phyloP scores from a whole-genome alignment of 2,329 filamentous ascomycete species.

The Alternaria hordeiaustralica region DNA sequence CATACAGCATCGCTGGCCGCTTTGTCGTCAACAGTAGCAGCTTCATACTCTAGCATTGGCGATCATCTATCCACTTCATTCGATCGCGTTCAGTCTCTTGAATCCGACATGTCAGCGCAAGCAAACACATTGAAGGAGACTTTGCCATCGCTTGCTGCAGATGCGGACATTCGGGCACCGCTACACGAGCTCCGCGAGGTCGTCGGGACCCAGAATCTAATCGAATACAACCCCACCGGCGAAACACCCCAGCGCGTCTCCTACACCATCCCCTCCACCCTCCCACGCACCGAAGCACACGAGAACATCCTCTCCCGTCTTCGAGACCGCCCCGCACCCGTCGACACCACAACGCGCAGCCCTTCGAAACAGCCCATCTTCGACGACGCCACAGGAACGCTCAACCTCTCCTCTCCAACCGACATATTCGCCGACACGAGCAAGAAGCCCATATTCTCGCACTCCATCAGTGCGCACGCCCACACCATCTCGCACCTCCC shows the following conservation, averaged over 20 bases:
- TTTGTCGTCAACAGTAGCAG: constrained; percentile 72
- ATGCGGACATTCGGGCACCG: constrained; percentile 68
- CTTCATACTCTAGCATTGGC: constrained; percentile 75
- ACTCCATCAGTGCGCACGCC: constrained; percentile 35
- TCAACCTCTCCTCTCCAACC: constrained; percentile 36
- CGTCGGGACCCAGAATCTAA: constrained; percentile 69
- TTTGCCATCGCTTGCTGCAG: constrained; percentile 64
- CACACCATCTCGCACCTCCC: constrained; percentile 31
- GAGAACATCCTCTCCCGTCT: constrained; percentile 61
- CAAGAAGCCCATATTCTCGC: constrained; percentile 32
- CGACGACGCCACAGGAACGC: constrained; percentile 55
- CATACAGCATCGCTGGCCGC: constrained; percentile 71
- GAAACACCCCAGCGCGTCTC: constrained; percentile 80
- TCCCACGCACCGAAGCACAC: constrained; percentile 77
- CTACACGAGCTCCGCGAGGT: constrained; percentile 73
- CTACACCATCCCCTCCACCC: constrained; percentile 79
- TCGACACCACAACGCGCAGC: constrained; percentile 39
- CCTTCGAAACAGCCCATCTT: constrained; percentile 62
- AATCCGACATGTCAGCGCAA: constrained; percentile 69
- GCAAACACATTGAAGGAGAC: constrained; percentile 64
- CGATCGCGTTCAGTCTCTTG: constrained; percentile 71
- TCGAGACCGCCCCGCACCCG: constrained; percentile 44
- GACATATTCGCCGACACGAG: constrained; percentile 33
- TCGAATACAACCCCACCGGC: constrained; percentile 85
- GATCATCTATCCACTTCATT: constrained; percentile 73